Evolutionary conservation across 441 rosid genomes (phyloP).

Genomic region (Arabidopsis hybrid): DNA sequence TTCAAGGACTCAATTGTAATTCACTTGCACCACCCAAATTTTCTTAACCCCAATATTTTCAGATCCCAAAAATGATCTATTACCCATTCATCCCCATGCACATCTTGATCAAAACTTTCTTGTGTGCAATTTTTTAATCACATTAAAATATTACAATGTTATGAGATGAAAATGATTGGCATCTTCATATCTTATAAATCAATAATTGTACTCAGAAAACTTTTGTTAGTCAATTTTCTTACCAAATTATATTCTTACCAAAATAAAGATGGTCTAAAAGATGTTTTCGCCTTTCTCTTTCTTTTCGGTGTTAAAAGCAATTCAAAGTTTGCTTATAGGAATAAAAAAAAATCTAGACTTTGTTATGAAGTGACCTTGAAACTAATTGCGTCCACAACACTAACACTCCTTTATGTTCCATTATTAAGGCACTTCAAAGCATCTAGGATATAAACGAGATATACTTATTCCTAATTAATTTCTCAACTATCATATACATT

Average conservation of each 20-base stretch:
- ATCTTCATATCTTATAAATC: conserved; percentile 1
- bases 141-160: background rate
- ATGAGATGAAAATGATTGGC: background rate
- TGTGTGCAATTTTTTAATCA: background rate
- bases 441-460: conserved; percentile 18
- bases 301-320: background rate
- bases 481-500: conserved; percentile 30
- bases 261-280: conserved; percentile 32
- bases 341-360: conserved; percentile 11
- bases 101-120: background rate
- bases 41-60: background rate
- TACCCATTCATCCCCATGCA: background rate
- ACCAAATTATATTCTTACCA: conserved; percentile 21
- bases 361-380: conserved; percentile 26
- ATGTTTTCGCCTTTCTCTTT: conserved; percentile 10
- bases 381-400: conserved; percentile 31
- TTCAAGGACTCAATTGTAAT: no score
- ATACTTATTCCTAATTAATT: conserved; percentile 25
- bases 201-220: background rate
- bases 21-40: background rate
- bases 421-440: conserved; percentile 29
- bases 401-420: conserved; percentile 33
- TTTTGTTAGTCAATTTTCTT: conserved; percentile 4
- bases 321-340: conserved; percentile 25
- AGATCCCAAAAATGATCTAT: background rate